Conservation (phyloP, 169 alveolate species). For the Perkinsus olseni region DNA sequence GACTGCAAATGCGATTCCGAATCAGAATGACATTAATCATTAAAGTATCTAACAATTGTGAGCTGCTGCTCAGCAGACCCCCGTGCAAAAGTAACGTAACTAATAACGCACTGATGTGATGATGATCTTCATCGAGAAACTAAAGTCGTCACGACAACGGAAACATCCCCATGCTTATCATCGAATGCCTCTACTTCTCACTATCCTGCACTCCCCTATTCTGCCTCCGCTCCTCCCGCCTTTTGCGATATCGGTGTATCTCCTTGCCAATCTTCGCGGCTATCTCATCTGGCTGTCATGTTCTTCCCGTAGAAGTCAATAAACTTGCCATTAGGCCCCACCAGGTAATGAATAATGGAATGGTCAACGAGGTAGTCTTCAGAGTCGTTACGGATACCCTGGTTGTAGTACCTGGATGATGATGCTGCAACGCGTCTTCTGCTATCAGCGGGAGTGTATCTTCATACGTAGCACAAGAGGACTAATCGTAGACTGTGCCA, state of each 20-base stretch:
- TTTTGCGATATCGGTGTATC: conserved; percentile 2
- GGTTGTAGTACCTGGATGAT: neutral
- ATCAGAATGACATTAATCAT: too few species aligned
- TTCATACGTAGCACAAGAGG: too few species aligned
- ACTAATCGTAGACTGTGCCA: too few species aligned
- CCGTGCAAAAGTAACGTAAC: too few species aligned
- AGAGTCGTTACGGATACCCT: conserved; percentile 33
- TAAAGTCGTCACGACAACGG: neutral
- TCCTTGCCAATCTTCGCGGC: conserved; percentile 30
- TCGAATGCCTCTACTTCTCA: neutral
- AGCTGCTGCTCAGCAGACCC: too few species aligned
- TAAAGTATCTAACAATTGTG: too few species aligned
- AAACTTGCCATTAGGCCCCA: conserved; percentile 67
- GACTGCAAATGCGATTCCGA: too few species aligned
- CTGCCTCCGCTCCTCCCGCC: neutral
- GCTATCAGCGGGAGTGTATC: too few species aligned
- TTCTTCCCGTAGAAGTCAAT: conserved; percentile 77
- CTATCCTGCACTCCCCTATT: neutral
- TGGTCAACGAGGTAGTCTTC: conserved; percentile 73
- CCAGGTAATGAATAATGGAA: conserved; percentile 72
- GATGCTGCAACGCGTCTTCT: neutral
- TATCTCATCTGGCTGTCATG: conserved; percentile 60
- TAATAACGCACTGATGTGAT: too few species aligned
- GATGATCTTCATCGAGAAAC: neutral
- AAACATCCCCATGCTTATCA: neutral